Base-by-base conservation (phyloP, 1,284 basidiomycete genomes). In the Cutaneotrichosporon sp. region DNA sequence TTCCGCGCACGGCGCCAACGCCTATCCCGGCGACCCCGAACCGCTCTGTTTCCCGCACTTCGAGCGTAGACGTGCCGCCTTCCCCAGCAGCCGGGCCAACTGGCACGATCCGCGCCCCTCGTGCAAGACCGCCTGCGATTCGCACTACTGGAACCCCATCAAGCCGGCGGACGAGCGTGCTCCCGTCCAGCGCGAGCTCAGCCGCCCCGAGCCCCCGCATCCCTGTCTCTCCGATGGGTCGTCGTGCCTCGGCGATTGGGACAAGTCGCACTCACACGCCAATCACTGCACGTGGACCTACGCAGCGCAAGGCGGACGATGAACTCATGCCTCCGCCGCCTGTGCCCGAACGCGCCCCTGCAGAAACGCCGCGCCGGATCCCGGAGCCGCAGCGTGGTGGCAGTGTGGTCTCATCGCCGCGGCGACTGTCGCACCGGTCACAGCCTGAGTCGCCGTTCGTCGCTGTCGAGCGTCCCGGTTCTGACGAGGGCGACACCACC, bases 321-420 rank as follows among this genome's bases (percentile, higher is more conserved):
- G 55, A 30, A 22, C 38, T 56, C 38, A 56, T 56, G 55, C 55
- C 55, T 2, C 55, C 55, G 5, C 55, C 55, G 14, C 55, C 55
- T 4, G 22, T 56, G 5, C 55, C 55, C 9, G 51, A 53, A 21
- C 36, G 36, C 14, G 55, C 13, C 14, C 55, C 53, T 4, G 34
- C 53, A 56, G 36, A 56, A 42, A 42, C 51, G 18, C 51, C 51
- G 3, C 42, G 42, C 42, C 42, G 40, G 5, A 13, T 52, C 5
- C 50, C 50, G 4, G 50, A 52, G 14, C 40, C 40, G 40, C 40
- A 42, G 40, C 40, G 40, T 42, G 16, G 40, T 13, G 40, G 18
- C 18, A 46, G 42, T 18, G 42, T 5, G 7, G n/a, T 46, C 42
- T 18, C 42, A 8, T 51, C 49, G 5, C 49, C 49, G 11, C 49